Conservation (phyloP, 2,329 filamentous ascomycete genomes). For the Aureobasidium sp. region DNA sequence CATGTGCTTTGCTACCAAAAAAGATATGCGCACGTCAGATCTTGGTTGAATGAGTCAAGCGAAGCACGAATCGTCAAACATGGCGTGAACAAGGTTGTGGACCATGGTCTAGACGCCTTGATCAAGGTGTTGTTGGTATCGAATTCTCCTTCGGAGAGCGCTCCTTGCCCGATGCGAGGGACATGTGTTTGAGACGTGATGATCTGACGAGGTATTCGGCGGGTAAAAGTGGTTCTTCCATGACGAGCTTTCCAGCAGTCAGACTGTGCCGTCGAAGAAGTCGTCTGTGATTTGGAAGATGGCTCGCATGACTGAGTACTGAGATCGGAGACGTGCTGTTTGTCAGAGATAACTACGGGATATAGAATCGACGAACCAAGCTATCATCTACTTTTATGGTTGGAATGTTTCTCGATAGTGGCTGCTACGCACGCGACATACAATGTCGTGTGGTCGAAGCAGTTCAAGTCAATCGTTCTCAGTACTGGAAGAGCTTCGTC, state of each 20-base stretch:
- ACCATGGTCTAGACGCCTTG: neutral
- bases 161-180: neutral
- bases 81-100: too few species aligned
- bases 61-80: neutral
- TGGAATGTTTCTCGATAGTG: neutral
- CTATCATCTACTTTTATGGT: neutral
- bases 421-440: neutral
- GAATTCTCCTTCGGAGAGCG: neutral
- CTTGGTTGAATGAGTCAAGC: neutral
- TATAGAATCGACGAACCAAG: neutral
- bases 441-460: neutral
- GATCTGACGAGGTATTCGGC: neutral
- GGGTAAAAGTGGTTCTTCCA: neutral
- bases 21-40: constrained; percentile 9
- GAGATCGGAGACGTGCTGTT: neutral
- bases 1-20: constrained; percentile 9
- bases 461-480: too few species aligned
- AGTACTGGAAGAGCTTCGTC: too few species aligned
- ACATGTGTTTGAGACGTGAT: neutral
- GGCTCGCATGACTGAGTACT: neutral
- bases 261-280: neutral
- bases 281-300: neutral
- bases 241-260: neutral
- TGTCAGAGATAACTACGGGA: neutral
- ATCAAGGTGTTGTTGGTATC: neutral